phyloP scores from a whole-genome alignment of 352 stramenopile species.

The Globisporangium okanoganense region DNA sequence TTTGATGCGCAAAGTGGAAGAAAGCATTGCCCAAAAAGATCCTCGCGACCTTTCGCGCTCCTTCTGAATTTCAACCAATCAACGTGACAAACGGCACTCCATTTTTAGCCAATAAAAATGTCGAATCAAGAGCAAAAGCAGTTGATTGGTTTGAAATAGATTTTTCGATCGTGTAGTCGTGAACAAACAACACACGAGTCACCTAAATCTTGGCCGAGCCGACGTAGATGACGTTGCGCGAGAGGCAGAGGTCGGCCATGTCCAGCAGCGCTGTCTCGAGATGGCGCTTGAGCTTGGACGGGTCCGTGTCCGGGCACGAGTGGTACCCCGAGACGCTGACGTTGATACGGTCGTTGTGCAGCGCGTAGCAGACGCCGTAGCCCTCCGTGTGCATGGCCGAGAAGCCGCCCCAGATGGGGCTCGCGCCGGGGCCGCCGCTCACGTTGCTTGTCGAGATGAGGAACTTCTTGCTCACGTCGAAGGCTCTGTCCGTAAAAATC shows the following conservation, averaged over 20 bases:
- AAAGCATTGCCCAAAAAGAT: constrained; percentile 16
- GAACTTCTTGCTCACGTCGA: constrained; percentile 93
- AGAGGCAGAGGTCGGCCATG: constrained; percentile 92
- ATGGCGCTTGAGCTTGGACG: constrained; percentile 84
- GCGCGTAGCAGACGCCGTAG: constrained; percentile 95
- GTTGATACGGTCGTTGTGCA: constrained; percentile 93
- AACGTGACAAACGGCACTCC: background rate
- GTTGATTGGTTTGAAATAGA: constrained; percentile 26
- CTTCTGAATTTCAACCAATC: background rate
- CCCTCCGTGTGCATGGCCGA: constrained; percentile 94
- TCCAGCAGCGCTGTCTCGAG: constrained; percentile 94
- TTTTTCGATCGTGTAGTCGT: background rate
- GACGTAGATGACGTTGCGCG: constrained; percentile 88
- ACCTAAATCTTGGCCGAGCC: constrained; percentile 81
- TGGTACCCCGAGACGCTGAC: constrained; percentile 94
- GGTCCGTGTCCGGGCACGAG: constrained; percentile 73
- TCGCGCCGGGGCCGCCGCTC: constrained; percentile 87
- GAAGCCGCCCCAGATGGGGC: constrained; percentile 97
- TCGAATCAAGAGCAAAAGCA: background rate
- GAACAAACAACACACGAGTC: background rate
- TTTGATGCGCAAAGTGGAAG: constrained; percentile 13
- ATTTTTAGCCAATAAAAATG: constrained; percentile 20
- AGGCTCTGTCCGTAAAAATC: constrained; percentile 93
- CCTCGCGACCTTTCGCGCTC: constrained; percentile 27
- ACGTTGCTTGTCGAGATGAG: constrained; percentile 96